Conservation (phyloP, 805 yeast species). For the Wickerhamiella hasegawae region DNA sequence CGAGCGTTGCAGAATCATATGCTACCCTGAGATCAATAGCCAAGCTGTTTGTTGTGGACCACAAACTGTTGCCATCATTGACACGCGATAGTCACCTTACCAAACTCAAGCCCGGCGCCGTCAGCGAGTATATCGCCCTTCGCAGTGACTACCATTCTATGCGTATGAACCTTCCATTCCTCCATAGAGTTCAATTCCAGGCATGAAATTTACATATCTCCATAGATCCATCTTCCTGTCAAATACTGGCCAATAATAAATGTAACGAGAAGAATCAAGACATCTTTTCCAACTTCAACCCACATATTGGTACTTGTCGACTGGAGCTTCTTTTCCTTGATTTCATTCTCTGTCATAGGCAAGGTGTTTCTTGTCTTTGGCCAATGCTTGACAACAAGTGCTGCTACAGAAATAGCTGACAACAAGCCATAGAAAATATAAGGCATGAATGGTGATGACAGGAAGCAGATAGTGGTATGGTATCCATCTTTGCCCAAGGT, state of each 20-base stretch:
- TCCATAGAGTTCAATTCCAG: slow-evolving; percentile 4
- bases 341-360: no score
- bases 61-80: slow-evolving; percentile 59
- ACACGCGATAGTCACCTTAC: slow-evolving; percentile 70
- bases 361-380: no score
- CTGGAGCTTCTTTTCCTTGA: no score
- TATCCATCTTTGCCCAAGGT: slow-evolving; percentile 29
- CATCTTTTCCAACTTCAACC: no score
- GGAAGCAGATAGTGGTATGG: slow-evolving; percentile 19
- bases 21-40: slow-evolving; percentile 66
- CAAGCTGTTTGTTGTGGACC: slow-evolving; percentile 70
- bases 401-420: slow-evolving; percentile 2
- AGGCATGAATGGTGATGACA: slow-evolving; percentile 20
- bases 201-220: no score
- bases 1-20: slow-evolving; percentile 44
- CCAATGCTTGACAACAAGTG: not conserved
- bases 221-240: no score
- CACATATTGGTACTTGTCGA: no score
- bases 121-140: slow-evolving; percentile 10
- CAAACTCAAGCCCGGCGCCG: slow-evolving; percentile 35
- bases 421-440: slow-evolving; percentile 15
- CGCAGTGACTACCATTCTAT: slow-evolving; percentile 11
- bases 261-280: no score
- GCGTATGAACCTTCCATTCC: slow-evolving; percentile 9
- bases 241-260: no score